Evolutionary conservation across 345 rosid species (phyloP), one percentile per base, ranked within the genome.

Genomic region (Linum trigynum): DNA sequence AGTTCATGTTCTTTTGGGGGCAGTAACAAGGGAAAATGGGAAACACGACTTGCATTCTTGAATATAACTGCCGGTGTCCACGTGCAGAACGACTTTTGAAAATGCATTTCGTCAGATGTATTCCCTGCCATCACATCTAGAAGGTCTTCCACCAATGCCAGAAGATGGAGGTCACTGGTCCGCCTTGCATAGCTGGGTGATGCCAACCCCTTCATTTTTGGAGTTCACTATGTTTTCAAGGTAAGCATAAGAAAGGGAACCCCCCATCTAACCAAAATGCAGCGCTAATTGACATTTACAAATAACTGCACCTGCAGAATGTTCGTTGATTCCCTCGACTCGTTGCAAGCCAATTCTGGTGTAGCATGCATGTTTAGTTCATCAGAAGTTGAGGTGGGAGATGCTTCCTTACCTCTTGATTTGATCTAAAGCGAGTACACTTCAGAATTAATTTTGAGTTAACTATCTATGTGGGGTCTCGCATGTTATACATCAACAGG

Each of bases 61-160:
- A n/a, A 59, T 38, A 15, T 69, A 38, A 38, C 57, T 39, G 59
- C 2, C 59, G 39, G 39, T 53, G 32, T 23, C 32, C 62, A 65
- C 73, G 45, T 71, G 80, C 82, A 94, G 97, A 83, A 73, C 78
- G 59, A 79, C 83, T 70, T 94, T 90, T 75, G 83, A 81, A 75
- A 83, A 80, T 64, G 84, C 95, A 61, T 94, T 94, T 71, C 84
- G 85, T 63, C 83, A 78, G 72, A 94, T 88, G 95, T 94, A 88
- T 70, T 75, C 64, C 43, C 76, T 94, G 61, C 97, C 96, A 65
- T 71, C 82, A 66, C 68, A 82, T 74, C 43, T 82, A 17, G 95
- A 86, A 72, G 92, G 80, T 75, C 96, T 90, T 74, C 97, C 97
- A 11, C 96, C 96, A 57, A 94, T 90, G 99, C 97, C 97, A 36